Base-by-base conservation (phyloP, 2,329 filamentous ascomycete species). In the Alternaria alternata region DNA sequence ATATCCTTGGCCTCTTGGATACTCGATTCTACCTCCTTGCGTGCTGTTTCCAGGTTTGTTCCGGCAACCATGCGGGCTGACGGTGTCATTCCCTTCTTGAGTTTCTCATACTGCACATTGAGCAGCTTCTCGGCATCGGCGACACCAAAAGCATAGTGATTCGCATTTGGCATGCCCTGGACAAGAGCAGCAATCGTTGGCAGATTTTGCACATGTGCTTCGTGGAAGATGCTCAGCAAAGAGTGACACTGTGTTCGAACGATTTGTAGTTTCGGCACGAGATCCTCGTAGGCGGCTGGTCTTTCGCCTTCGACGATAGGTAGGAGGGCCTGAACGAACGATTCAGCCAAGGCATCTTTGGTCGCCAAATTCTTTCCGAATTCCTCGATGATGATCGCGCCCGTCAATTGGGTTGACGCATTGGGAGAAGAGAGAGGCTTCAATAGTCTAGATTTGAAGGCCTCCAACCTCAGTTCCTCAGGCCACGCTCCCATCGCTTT, bases 191-290 rank as follows among this genome's bases (percentile, higher is more conserved):
- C 93, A 47, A 98, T 86, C 5, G 85, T 85, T 1, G 96, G 94
- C 41, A 98, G 82, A 71, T 93, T 89, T 34, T 73, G 66, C 16
- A 77, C 72, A 54, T 78, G 74, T 9, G 68, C 72, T 43, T 98
- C 94, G 69, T 93, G 88, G 85, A 99, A 99, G 52, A 95, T 88
- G 74, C 94, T 93, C 61, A 98, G 83, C 24, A 99, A 83, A 63
- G 95, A 93, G 69, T 94, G 91, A 70, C 94, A 98, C 75, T 97
- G 94, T 1, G 94, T 92, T 62, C 95, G 89, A 16, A 93, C 92
- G 51, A 96, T 89, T 74, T 96, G 93, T 30, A 97, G 87, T 74
- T 92, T 96, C 77, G 91, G 95, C 47, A 95, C 91, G 38, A 99
- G 87, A 77, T 99, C 95, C 62, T 91, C 87, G 77, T 99, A 99